Evolutionary conservation across 371 early-diverging fungal species (phyloP), one percentile per base, ranked within the genome.

Genomic region (Cokeromyces recurvatus): DNA sequence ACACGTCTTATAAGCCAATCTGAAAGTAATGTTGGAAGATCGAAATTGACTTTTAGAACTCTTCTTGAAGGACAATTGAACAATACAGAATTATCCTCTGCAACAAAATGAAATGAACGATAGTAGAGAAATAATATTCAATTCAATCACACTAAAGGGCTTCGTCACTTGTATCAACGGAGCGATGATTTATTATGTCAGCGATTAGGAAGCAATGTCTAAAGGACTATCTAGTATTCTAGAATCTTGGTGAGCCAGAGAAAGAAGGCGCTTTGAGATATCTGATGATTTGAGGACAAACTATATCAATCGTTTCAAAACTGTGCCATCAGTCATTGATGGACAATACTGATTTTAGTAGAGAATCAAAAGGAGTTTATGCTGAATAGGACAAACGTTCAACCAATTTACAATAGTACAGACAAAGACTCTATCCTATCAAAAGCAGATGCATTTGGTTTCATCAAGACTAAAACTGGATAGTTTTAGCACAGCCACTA

Each of bases 391-490:
- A 48, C 10, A 4, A 48, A 48, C 9, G 20, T 42, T 16, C 24
- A 16, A 16, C 15, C 23, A 25, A 15, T 42, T 16, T 15, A 25
- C 9, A 16, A 42, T 15, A 16, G 17, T 16, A 9, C 42, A 29
- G 24, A 15, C 39, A n/a, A 42, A 29, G 42, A 17, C 7, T 3
- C 24, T 22, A 20, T 43, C 21, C 17, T 32, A 12, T 11, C 38
- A 39, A 32, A 48, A 39, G 32, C 22, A 39, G 29, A 46, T 38
- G 20, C 20, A 38, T 38, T 38, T 38, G 47, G 47, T 19, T 46
- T 46, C 21, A 38, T 46, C 20, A 46, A 38, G 38, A 46, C 38
- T 46, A 46, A 46, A 29, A 46, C 38, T 46, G 47, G 31, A 17
- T 46, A 38, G 47, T 46, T n/a, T 46, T 38, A 46, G 22, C 31